Base-by-base conservation (phyloP, 306 rosid genomes). In the Cicer yamashitae region DNA sequence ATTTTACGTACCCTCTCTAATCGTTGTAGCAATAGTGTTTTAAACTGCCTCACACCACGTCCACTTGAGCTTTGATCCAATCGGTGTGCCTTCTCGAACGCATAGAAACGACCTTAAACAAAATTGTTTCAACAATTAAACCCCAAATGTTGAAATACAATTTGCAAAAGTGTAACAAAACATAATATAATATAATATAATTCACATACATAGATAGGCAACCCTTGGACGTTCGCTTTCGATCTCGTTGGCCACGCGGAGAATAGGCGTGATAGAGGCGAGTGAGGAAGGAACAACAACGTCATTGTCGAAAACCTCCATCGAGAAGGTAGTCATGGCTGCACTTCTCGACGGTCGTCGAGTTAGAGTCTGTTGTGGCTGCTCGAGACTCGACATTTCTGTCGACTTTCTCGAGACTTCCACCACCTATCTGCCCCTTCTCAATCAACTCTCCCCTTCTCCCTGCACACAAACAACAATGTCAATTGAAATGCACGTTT, bases 1-100 rank as follows among this genome's bases (percentile, higher is more conserved):
- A 45, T 74, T 41, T 43, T 79, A 34, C 40, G 72, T 78, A 94
- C 98, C 93, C 96, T 85, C 82, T 91, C 97, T 46, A 94, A 74
- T 67, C 98, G 88, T 66, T 94, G 98, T 56, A 89, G 86, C 63
- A 91, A 83, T 54, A 80, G 74, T 1, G 98, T 94, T 85, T 94
- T 94, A 51, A 94, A 94, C 88, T 94, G 98, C 85, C 98, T 82
- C 52, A 94, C 98, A 51, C 98, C 98, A 78, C 98, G 97, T 51
- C 96, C 97, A 46, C 85, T 91, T 10, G 97, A 94, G 86, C 89
- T 85, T 15, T 82, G 92, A 77, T 94, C 98, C 91, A 94, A 88
- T 75, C 98, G 74, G 75, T 91, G 97, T 9, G 98, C 96, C 90
- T 94, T 94, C 87, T 94, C 98, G 60, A 91, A 94, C 70, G 98